These are phyloP conservation scores for Fraxinus albicans DNA, from an alignment of 305 asterid genomes.

Conservation along the genomic window DNA sequence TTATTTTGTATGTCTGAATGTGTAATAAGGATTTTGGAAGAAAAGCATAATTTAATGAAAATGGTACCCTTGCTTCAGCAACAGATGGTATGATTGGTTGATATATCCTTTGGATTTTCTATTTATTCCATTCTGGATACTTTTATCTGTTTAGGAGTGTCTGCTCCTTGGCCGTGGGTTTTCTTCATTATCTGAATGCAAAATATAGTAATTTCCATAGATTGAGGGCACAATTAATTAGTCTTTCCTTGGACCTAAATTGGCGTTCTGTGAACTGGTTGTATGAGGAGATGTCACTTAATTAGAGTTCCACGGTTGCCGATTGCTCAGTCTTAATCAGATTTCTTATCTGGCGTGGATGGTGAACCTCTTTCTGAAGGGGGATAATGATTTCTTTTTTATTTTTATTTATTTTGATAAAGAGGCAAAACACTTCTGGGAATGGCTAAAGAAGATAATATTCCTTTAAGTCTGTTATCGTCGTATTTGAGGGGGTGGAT, in stretches of 20 bases:
- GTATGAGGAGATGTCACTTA: background rate
- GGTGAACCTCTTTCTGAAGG: background rate
- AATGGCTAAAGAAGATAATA: background rate
- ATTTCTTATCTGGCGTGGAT: background rate
- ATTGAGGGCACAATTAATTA: background rate
- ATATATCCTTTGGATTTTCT: background rate
- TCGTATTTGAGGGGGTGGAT: background rate
- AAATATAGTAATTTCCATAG: background rate
- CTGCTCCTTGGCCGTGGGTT: background rate
- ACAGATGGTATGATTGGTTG: background rate
- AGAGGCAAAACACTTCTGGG: background rate
- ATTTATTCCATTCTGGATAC: background rate
- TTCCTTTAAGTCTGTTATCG: background rate
- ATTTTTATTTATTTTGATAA: background rate
- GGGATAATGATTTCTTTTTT: background rate
- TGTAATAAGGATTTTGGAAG: background rate
- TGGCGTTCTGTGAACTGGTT: background rate
- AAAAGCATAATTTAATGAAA: background rate
- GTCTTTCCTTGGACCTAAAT: background rate
- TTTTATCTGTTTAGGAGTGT: background rate
- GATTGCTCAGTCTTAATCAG: background rate
- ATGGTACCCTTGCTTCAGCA: background rate
- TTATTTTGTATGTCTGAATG: background rate
- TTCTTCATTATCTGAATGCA: background rate
- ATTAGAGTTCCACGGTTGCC: background rate